Evolutionary conservation across 805 yeast species (phyloP), one percentile per base, ranked within the genome.

Genomic region (Saccharomycopsis synnaedendra): DNA sequence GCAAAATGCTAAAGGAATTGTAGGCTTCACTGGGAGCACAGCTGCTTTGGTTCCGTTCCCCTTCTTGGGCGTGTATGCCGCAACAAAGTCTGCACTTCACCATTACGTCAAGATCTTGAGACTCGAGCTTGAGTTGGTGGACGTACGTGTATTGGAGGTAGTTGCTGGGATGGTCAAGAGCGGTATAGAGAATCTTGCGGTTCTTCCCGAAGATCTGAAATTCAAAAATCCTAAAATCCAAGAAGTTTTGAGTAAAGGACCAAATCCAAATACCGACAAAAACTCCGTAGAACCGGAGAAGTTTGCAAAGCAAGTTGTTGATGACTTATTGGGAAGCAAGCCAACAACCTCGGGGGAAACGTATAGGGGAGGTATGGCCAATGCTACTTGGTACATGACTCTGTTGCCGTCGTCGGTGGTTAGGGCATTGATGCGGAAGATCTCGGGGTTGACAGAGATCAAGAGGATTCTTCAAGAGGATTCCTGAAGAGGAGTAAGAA

Each of bases 131-230:
- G 75, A 75, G 58, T 83, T 86, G 3, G 79, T 82, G 56, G 83
- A 74, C 10, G 90, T 85, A 4, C 69, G 76, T 44, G 90, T 85
- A 0, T 67, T 82, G 51, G 80, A 81, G 56, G 69, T 80, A 8
- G 63, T 82, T 39, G 84, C 93, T 5, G 94, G 94, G 32, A 90
- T 84, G 35, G 93, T 85, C 32, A 64, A 66, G 28, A 82, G 93
- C 0, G 70, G 78, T 48, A 82, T 85, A 55, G 85, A 79, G 0
- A 90, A 84, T 55, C 74, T 67, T 3, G 69, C 86, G 55, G 71
- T 76, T 0, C 60, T 82, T 36, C 83, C 85, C 3, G 61, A 61
- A 11, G 62, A 58, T 29, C 81, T 89, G 7, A 9, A 31, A 3
- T 30, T 42, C 19, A 32, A 42, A 9, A 30, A 29, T 42, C 38